A percentile compares a stretch with the other conserved stretches of the same genome.
phyloP scores from a whole-genome alignment of 116 monocot species.

The Trichopus zeylanicus region DNA sequence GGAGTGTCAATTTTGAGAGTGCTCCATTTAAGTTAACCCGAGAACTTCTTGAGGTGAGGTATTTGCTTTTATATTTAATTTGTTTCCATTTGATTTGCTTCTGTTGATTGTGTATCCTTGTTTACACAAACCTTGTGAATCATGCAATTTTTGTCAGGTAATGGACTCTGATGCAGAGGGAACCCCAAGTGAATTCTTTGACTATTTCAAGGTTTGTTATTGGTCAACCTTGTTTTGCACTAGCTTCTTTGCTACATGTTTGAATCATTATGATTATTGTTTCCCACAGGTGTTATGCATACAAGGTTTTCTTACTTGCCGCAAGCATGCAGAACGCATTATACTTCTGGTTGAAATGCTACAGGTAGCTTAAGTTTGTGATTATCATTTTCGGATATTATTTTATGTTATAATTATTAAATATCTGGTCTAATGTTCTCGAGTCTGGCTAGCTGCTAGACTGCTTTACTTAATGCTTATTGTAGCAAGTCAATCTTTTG shows the following conservation, averaged over 20 bases:
- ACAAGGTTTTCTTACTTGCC: constrained; percentile 98
- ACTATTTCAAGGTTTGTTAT: constrained; percentile 80
- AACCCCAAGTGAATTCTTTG: constrained; percentile 96
- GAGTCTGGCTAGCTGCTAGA: neutral
- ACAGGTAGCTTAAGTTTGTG: constrained; percentile 48
- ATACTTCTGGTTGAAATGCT: constrained; percentile 99
- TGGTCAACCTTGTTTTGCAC: neutral
- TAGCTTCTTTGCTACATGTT: neutral
- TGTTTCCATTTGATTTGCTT: neutral
- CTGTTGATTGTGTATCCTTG: neutral
- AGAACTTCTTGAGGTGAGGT: constrained; percentile 93
- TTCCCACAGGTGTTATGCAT: constrained; percentile 75
- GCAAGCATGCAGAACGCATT: constrained; percentile 94
- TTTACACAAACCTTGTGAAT: neutral
- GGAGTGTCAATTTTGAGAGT: constrained; percentile 98
- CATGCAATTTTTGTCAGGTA: constrained; percentile 39
- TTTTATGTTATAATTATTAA: neutral
- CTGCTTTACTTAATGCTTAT: neutral
- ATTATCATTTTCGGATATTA: neutral
- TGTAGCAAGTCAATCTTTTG: neutral
- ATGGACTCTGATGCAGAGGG: constrained; percentile 99
- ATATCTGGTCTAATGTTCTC: neutral
- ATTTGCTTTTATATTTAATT: neutral
- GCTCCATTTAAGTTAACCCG: constrained; percentile 98
- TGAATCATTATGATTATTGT: neutral